Conservation (phyloP, 306 rosid species). For the Dalbergia cochinchinensis region DNA sequence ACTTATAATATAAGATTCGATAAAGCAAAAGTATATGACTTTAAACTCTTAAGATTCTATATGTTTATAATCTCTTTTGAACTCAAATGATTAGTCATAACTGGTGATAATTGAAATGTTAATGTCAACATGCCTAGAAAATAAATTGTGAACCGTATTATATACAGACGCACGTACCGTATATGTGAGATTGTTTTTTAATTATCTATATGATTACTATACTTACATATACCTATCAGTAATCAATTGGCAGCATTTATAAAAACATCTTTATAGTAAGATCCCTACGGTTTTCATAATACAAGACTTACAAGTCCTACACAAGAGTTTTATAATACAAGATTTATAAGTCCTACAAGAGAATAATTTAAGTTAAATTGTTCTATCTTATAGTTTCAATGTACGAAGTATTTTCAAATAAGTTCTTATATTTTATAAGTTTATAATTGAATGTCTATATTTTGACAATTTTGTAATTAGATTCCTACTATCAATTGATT, state of each 20-base stretch:
- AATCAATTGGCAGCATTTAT: not conserved
- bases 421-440: too few species aligned
- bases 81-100: not conserved
- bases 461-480: too few species aligned
- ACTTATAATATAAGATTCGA: not conserved
- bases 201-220: not conserved
- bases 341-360: not conserved
- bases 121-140: not conserved
- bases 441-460: too few species aligned
- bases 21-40: slow-evolving; percentile 16
- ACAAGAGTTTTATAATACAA: not conserved
- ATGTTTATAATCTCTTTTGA: not conserved
- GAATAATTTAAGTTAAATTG: too few species aligned
- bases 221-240: not conserved
- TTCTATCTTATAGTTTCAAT: too few species aligned
- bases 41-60: not conserved
- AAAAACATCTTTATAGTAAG: not conserved
- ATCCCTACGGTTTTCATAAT: not conserved
- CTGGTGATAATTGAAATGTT: not conserved
- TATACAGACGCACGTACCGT: too few species aligned
- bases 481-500: too few species aligned
- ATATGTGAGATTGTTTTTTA: not conserved
- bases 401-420: too few species aligned
- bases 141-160: not conserved
- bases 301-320: not conserved